phyloP scores from a whole-genome alignment of 768 basidiomycete species.

The Trametes sanguinea region DNA sequence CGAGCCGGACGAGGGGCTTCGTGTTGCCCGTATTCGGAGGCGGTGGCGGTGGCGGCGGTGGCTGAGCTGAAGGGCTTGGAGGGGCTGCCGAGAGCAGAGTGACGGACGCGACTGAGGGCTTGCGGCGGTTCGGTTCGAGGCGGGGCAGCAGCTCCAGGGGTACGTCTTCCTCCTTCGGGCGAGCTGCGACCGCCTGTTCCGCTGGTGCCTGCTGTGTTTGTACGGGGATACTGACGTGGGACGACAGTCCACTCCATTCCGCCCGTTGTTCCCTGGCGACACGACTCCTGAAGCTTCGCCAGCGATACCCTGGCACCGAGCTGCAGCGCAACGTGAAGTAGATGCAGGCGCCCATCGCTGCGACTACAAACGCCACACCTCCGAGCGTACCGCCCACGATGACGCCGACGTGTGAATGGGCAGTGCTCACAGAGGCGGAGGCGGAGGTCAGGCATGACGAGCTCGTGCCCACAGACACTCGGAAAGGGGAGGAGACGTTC shows the following conservation, averaged over 20 bases:
- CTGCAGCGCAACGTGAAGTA: constrained; percentile 25
- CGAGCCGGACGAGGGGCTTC: constrained; percentile 28
- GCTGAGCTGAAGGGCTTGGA: background rate
- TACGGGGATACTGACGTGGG: constrained; percentile 16
- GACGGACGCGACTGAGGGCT: background rate
- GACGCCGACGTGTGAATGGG: constrained; percentile 37
- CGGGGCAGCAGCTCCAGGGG: background rate
- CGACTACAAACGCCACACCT: constrained; percentile 41
- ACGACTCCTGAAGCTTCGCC: constrained; percentile 4
- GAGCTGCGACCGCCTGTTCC: background rate
- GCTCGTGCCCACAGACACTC: constrained; percentile 38
- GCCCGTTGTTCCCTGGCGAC: background rate
- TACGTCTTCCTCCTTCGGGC: background rate
- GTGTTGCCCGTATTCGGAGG: background rate
- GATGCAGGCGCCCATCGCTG: constrained; percentile 36
- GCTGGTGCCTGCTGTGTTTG: background rate
- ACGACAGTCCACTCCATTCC: constrained; percentile 25
- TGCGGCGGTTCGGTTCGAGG: constrained; percentile 9
- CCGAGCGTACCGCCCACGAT: constrained; percentile 59
- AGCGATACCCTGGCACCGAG: constrained; percentile 15
- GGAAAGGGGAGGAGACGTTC: constrained; percentile 36
- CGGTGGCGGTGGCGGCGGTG: background rate
- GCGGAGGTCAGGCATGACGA: constrained; percentile 31
- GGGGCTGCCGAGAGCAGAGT: background rate
- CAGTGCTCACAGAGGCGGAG: constrained; percentile 3